phyloP scores from a whole-genome alignment of 2,329 filamentous ascomycete species.

The Epichloe amarillans region DNA sequence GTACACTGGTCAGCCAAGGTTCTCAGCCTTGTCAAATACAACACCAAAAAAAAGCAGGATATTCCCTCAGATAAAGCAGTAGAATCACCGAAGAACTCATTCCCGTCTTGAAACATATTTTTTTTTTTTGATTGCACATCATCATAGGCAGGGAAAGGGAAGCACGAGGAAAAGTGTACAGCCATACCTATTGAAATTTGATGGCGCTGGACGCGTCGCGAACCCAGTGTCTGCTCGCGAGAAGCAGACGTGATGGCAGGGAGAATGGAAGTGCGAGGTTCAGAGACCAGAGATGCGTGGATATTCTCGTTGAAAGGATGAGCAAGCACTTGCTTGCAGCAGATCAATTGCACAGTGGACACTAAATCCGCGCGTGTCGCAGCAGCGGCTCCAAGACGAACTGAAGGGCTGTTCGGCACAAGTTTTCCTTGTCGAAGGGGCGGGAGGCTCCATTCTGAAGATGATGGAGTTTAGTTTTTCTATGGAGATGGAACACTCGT shows the following conservation, averaged over 20 bases:
- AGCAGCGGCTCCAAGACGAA: not conserved
- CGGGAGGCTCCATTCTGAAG: not conserved
- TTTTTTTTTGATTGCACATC: slow-evolving; percentile 6
- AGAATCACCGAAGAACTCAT: slow-evolving; percentile 23
- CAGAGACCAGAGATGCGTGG: not conserved
- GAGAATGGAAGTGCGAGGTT: not conserved
- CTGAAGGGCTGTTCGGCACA: not conserved
- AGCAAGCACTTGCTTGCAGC: not conserved
- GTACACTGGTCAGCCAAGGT: not conserved
- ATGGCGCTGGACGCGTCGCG: not conserved
- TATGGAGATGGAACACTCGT: too few species aligned
- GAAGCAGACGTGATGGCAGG: not conserved
- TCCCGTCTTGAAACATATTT: slow-evolving; percentile 27
- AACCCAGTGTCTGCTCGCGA: not conserved
- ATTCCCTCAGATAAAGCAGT: slow-evolving; percentile 5
- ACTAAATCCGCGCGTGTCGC: not conserved
- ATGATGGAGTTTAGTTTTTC: not conserved
- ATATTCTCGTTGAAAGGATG: not conserved
- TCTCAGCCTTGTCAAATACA: not conserved
- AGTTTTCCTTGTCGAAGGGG: not conserved
- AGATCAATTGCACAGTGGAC: not conserved
- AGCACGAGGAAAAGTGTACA: not conserved
- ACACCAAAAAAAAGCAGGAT: not conserved
- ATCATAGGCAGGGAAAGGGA: slow-evolving; percentile 6
- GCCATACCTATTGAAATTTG: not conserved